These are phyloP conservation scores for Dorcoceras hygrometricum DNA, from an alignment of 257 asterid species.

Conservation along the genomic window DNA sequence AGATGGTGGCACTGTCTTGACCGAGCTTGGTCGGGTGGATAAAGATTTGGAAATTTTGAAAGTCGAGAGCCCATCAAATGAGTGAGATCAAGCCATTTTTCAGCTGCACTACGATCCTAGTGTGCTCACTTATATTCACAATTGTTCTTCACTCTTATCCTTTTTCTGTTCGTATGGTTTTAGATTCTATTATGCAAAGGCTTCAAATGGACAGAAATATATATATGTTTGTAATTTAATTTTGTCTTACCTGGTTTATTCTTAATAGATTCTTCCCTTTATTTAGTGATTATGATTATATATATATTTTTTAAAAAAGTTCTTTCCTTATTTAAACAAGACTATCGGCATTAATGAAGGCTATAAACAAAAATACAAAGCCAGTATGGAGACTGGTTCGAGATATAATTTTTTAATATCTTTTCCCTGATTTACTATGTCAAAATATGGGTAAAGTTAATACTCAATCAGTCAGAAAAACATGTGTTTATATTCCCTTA, in stretches of 20 bases:
- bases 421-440: too few relatives aligned
- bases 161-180: background rate
- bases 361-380: too few relatives aligned
- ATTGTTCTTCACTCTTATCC: background rate
- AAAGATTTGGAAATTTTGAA: constrained; percentile 31
- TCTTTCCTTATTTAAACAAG: too few relatives aligned
- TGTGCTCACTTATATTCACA: background rate
- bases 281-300: too few relatives aligned
- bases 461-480: too few relatives aligned
- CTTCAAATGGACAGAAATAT: background rate
- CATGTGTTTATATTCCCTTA: too few relatives aligned
- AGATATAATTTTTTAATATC: too few relatives aligned
- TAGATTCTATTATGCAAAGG: background rate
- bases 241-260: background rate
- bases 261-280: background rate
- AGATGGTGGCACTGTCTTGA: constrained; percentile 24
- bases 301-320: too few relatives aligned
- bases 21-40: constrained; percentile 12
- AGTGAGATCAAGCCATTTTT: constrained; percentile 16
- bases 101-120: background rate
- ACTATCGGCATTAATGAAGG: too few relatives aligned
- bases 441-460: too few relatives aligned
- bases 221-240: too few relatives aligned
- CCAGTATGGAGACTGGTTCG: too few relatives aligned
- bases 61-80: constrained; percentile 45